These are phyloP conservation scores for Dinochytrium kinnereticum DNA, from an alignment of 371 early-diverging fungal species.

Conservation along the genomic window DNA sequence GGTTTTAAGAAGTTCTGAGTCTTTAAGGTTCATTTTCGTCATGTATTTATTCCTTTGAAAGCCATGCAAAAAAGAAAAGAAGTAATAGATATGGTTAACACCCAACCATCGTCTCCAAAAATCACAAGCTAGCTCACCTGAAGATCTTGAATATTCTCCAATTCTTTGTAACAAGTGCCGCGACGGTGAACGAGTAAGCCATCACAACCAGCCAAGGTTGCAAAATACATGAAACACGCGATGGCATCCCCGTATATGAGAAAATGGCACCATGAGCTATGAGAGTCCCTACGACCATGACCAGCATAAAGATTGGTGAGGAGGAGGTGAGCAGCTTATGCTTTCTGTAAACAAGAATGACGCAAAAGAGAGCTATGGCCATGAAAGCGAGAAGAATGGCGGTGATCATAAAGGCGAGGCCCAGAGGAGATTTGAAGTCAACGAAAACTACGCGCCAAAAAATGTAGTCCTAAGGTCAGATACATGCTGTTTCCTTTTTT, in stretches of 20 bases:
- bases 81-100: no score
- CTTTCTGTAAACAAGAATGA: neutral
- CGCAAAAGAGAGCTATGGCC: neutral
- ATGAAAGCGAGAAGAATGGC: neutral
- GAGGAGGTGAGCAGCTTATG: conserved; percentile 11
- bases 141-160: conserved; percentile 8
- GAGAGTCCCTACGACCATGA: conserved; percentile 3
- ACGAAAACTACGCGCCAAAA: conserved; percentile 3
- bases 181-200: neutral
- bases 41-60: neutral
- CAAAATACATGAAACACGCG: neutral
- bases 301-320: conserved; percentile 2
- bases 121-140: neutral
- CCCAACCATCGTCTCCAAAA: neutral
- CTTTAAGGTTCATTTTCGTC: neutral
- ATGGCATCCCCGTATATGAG: conserved; percentile 1
- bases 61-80: no score
- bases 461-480: neutral
- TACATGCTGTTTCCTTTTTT: neutral
- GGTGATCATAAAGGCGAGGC: conserved; percentile 3
- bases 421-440: neutral
- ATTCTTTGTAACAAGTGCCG: conserved; percentile 12
- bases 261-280: neutral
- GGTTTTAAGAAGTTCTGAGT: neutral
- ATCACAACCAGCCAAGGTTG: conserved; percentile 12